Evolutionary conservation across 257 asterid genomes (phyloP).

Genomic region (Gentiana dahurica): DNA sequence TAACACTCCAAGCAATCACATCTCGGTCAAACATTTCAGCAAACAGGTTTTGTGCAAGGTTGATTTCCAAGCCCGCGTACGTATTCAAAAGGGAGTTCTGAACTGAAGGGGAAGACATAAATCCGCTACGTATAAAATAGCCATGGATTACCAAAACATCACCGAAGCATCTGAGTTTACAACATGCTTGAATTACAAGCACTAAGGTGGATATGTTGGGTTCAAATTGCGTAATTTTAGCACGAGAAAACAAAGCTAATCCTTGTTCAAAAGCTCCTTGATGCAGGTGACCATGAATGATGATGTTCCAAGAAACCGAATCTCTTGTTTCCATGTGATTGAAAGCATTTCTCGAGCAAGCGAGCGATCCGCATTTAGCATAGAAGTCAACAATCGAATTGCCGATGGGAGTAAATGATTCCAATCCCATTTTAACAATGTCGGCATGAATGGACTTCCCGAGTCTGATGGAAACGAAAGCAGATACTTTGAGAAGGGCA

Average conservation of each 20-base stretch:
- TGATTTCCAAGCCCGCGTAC: slow-evolving; percentile 47
- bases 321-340: slow-evolving; percentile 36
- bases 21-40: slow-evolving; percentile 63
- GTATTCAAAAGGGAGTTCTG: slow-evolving; percentile 59
- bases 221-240: slow-evolving; percentile 42
- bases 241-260: slow-evolving; percentile 36
- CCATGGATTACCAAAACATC: slow-evolving; percentile 49
- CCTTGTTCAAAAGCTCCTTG: slow-evolving; percentile 38
- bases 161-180: slow-evolving; percentile 22
- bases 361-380: slow-evolving; percentile 46
- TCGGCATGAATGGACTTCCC: slow-evolving; percentile 57
- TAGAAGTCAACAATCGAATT: slow-evolving; percentile 74
- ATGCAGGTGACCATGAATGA: slow-evolving; percentile 47
- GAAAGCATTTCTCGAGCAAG: slow-evolving; percentile 39
- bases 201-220: slow-evolving; percentile 75
- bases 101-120: slow-evolving; percentile 38
- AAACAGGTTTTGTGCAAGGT: slow-evolving; percentile 50
- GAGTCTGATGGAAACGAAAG: slow-evolving; percentile 24
- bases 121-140: slow-evolving; percentile 46
- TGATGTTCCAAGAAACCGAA: slow-evolving; percentile 81
- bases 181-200: slow-evolving; percentile 54
- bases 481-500: slow-evolving; percentile 57
- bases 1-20: slow-evolving; percentile 74
- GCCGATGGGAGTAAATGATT: slow-evolving; percentile 39
- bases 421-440: slow-evolving; percentile 54